Base-by-base conservation (phyloP, 371 early-diverging fungal genomes). In the Funneliformis caledonium region DNA sequence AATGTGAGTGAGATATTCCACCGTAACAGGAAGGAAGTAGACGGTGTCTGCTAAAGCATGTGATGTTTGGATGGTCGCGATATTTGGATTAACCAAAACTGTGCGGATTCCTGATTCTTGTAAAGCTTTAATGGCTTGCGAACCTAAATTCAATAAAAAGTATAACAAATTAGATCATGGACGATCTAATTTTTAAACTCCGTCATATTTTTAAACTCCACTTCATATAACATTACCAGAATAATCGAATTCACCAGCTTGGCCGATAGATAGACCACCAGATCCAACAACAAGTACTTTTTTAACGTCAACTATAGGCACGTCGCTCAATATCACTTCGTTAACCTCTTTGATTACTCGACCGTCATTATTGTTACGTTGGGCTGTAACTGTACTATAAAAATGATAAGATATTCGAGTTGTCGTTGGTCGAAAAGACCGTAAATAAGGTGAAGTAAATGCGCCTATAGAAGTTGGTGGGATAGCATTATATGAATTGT, bases 211-310 rank as follows among this genome's bases (percentile, higher is more conserved):
- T 37, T 37, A 37, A 37, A 37, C 37, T 37, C 37, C 37, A 2
- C n/a, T 37, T 37, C 37, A 37, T 37, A 2, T 37, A 37, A 37
- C 37, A 37, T 95, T 95, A 65, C 98, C 97, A 82, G 97, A 97
- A 88, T 98, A 98, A 87, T 98, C 98, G 82, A 98, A 98, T 89
- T 98, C 98, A 76, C 98, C 98, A 64, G 98, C 98, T 87, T 98
- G 98, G 50, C 98, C 98, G 83, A 98, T 98, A 37, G 95, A 94
- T 74, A 98, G 86, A 83, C 98, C 98, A 76, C 98, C 98, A 33
- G 96, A 96, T 64, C 98, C 98, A 59, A 98, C 89, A n/a, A 98
- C 93, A 72, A 98, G 89, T 16, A 98, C 98, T 89, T 97, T 97
- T 81, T 87, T 89, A 80, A 91, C 90, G 62, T 84, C 76, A 11